Conservation (phyloP, 192 early-diverging fungal genomes). For the Gonapodya prolifera region DNA sequence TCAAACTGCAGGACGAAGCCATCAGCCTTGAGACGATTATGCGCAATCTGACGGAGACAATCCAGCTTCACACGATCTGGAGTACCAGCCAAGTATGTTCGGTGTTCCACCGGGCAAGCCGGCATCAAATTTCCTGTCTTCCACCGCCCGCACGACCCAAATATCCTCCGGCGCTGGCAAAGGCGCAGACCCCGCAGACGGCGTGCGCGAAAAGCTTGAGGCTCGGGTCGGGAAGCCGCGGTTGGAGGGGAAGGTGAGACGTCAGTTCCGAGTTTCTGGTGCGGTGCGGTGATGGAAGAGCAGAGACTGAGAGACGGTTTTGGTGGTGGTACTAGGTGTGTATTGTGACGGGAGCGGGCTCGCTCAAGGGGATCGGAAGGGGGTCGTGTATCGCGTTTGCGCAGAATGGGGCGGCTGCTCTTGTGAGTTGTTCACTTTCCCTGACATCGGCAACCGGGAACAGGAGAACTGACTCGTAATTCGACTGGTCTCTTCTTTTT, state of each 20-base stretch:
- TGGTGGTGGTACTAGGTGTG: slow-evolving; percentile 20
- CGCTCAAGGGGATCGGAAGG: slow-evolving; percentile 19
- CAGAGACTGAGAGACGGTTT: slow-evolving; percentile 13
- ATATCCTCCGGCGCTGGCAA: neutral
- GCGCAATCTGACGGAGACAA: no score
- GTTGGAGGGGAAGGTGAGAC: slow-evolving; percentile 1
- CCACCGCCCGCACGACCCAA: neutral
- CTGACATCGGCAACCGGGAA: neutral
- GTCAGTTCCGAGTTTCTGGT: no score
- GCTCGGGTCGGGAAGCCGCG: neutral
- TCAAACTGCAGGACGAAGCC: no score
- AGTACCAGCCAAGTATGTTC: no score
- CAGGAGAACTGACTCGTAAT: slow-evolving; percentile 19
- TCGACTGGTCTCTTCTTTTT: neutral
- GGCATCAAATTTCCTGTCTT: neutral
- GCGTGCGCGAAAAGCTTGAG: neutral
- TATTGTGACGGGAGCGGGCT: slow-evolving; percentile 36
- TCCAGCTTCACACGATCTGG: no score
- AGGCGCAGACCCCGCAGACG: neutral
- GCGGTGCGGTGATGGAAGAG: neutral
- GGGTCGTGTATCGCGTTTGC: neutral
- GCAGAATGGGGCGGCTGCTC: neutral
- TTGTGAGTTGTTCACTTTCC: neutral
- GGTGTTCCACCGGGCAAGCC: no score
- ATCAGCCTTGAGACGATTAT: no score